Evolutionary conservation across 1,284 basidiomycete genomes (phyloP).

Genomic region (Ustilago curta): DNA sequence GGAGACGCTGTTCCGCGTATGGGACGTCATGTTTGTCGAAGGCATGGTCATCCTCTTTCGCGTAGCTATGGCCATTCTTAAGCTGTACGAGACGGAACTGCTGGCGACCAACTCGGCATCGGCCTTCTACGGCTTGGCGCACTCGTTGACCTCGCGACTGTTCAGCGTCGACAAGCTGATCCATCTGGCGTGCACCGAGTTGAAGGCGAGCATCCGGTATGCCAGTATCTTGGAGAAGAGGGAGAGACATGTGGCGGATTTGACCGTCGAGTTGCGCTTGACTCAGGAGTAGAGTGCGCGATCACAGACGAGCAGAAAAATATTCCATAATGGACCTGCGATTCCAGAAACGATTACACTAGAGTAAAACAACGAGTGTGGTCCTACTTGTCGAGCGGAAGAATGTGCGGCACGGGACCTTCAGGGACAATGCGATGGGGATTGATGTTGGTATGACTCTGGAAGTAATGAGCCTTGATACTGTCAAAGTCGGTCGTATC

Average conservation of each 20-base stretch:
- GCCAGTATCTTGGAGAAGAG: conserved; percentile 78
- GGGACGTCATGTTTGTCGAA: conserved; percentile 94
- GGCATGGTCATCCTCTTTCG: conserved; percentile 88
- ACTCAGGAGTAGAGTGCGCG: too few relatives aligned
- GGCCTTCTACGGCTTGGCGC: conserved; percentile 85
- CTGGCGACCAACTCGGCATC: conserved; percentile 83
- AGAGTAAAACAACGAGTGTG: not conserved
- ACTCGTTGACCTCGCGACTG: conserved; percentile 86
- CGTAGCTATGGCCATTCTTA: conserved; percentile 86
- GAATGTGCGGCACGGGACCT: conserved; percentile 62
- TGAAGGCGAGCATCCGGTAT: conserved; percentile 77
- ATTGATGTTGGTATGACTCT: conserved; percentile 66
- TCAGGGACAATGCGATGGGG: conserved; percentile 62
- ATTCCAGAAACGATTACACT: not conserved
- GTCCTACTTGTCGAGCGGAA: conserved; percentile 49
- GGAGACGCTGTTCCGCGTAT: conserved; percentile 73
- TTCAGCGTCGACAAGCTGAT: conserved; percentile 91
- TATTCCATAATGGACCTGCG: too few relatives aligned
- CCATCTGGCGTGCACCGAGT: conserved; percentile 72
- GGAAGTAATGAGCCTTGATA: conserved; percentile 71
- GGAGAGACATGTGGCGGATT: conserved; percentile 71
- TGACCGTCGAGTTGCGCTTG: conserved; percentile 31
- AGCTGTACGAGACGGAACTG: conserved; percentile 84
- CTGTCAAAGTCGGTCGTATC: conserved; percentile 83
- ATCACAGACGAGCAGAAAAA: too few relatives aligned